Base-by-base conservation (phyloP, 495 filamentous ascomycete genomes). In the Neurospora sp. region DNA sequence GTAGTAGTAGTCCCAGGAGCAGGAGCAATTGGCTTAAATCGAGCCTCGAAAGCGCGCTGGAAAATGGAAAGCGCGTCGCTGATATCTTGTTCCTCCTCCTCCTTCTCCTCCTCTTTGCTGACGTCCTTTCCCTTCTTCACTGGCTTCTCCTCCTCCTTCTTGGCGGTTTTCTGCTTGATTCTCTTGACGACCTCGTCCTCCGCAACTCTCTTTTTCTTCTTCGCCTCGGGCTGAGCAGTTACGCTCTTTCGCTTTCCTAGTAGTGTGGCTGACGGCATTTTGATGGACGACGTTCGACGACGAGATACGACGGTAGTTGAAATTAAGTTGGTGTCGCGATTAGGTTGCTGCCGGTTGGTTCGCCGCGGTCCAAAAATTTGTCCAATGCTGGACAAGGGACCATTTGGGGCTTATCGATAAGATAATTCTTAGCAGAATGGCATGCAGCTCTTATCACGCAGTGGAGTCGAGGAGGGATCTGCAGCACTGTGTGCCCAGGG, bases 21-120 rank as follows among this genome's bases (percentile, higher is more conserved):
- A 75, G 74, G 76, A 75, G 85, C 85, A 27, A 98, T 78, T 12
- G 95, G 93, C 75, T 90, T 88, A 82, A 97, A 98, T 77, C 91
- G 90, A 10, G 91, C 88, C 82, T 98, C 96, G 80, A 99, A 98
- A 79, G 93, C 90, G 75, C 89, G 90, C 73, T 89, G 89, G 75
- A 99, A 90, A 41, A 92, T 83, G 72, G 80, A 84, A 71, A 83
- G 82, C 0, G 81, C 83, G n/a, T 83, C 79, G 20, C 78, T 79
- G 35, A 81, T 76, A 62, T 81, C 81, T 11, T 76, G 40, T 1
- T 69, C 72, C 6, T 73, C 75, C 6, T 73, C 75, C 14, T 76
- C 39, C 39, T 78, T 12, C 14, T 54, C 46, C 10, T 62, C 27
- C 14, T 31, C 31, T 31, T 31, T 31, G 18, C 14, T 27, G 7